These are phyloP conservation scores for Podila epicladia DNA, from an alignment of 192 early-diverging fungal species.

Conservation along the genomic window DNA sequence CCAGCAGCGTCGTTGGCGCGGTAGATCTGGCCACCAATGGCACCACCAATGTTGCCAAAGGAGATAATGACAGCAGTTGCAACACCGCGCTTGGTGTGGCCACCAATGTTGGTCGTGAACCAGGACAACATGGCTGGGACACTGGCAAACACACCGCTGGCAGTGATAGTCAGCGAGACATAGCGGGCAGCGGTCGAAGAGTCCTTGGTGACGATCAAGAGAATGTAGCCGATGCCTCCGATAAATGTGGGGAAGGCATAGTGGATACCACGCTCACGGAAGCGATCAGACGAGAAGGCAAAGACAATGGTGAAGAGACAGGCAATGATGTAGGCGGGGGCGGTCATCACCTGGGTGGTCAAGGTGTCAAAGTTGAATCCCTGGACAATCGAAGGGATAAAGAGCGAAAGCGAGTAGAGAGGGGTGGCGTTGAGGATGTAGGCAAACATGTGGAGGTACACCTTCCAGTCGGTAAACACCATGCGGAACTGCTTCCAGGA, in stretches of 20 bases:
- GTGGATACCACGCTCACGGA: constrained; percentile 57
- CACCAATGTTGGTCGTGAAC: constrained; percentile 73
- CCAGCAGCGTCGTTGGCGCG: constrained; percentile 65
- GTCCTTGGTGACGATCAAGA: constrained; percentile 52
- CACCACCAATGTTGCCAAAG: constrained; percentile 78
- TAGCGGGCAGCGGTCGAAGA: constrained; percentile 47
- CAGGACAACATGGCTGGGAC: constrained; percentile 72
- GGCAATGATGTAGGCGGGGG: constrained; percentile 61
- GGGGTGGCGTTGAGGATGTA: constrained; percentile 74
- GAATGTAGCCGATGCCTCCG: constrained; percentile 59
- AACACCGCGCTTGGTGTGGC: constrained; percentile 78
- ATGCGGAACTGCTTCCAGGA: constrained; percentile 59
- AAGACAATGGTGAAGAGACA: constrained; percentile 39
- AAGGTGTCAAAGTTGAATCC: constrained; percentile 66
- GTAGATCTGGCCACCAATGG: constrained; percentile 80
- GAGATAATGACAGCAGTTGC: constrained; percentile 73
- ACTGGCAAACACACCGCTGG: constrained; percentile 58
- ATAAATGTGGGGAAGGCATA: constrained; percentile 50
- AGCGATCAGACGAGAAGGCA: constrained; percentile 35
- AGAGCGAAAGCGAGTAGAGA: constrained; percentile 70
- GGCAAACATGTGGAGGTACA: constrained; percentile 62
- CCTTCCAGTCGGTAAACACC: constrained; percentile 63
- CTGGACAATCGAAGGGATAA: constrained; percentile 77
- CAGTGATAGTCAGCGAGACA: constrained; percentile 48
- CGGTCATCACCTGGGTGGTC: constrained; percentile 59